These are phyloP conservation scores for Coemansia sp. DNA, from an alignment of 192 early-diverging fungal species.

Conservation along the genomic window DNA sequence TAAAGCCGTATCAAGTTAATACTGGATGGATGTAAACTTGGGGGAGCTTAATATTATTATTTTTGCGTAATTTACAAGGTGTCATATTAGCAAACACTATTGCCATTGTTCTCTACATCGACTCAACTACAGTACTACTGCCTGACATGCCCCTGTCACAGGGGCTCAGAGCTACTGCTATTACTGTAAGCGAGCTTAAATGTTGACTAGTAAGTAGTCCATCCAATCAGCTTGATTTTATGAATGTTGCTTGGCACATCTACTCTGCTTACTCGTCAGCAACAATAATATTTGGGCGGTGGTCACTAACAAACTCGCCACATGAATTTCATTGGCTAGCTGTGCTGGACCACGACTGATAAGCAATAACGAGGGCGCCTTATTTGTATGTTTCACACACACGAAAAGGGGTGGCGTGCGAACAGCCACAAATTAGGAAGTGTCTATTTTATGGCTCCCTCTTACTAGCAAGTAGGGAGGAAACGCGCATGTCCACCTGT, in stretches of 20 bases:
- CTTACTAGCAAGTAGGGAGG: not conserved
- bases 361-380: not conserved
- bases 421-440: slow-evolving; percentile 16
- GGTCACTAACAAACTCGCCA: not conserved
- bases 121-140: not conserved
- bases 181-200: not conserved
- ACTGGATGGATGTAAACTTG: not conserved
- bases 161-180: not conserved
- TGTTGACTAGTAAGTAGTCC: not conserved
- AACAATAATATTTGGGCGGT: not conserved
- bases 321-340: not conserved
- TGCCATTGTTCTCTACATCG: not conserved
- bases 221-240: not conserved
- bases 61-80: not conserved
- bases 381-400: not conserved
- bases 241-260: not conserved
- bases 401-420: slow-evolving; percentile 18
- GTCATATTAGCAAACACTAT: not conserved
- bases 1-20: not conserved
- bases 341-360: not conserved
- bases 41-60: not conserved
- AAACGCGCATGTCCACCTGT: not conserved
- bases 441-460: not conserved
- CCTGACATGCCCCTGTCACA: not conserved
- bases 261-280: not conserved